Base-by-base conservation (phyloP, 148 eudicot species). In the Polygonum maritimum region DNA sequence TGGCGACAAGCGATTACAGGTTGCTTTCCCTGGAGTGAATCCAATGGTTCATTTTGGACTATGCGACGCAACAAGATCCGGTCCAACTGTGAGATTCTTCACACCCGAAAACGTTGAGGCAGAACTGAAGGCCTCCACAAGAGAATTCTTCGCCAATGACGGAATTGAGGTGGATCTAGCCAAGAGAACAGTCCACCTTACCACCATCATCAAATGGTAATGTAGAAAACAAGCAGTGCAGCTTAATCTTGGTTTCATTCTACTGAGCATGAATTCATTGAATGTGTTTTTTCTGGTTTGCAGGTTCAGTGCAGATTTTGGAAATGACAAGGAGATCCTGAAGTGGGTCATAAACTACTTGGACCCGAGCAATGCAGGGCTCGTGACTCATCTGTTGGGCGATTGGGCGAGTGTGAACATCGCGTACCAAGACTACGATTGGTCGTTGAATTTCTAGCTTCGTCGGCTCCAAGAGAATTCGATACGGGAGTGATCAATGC, bases 301-400 rank as follows among this genome's bases (percentile, higher is more conserved):
- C 91, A 95, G 98, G 98, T 95, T 84, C 75, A 85, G 80, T 78
- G 79, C 80, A 12, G 98, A 95, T 87, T 95, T 95, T 63, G 96
- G 98, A 44, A 84, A 80, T 31, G 97, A 89, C 0, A 90, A 83
- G 74, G 91, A 92, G 74, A 85, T 83, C 65, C 80, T 86, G 15
- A 85, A 78, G 80, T 90, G 91, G 97, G 84, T 90, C 2, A 80
- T 89, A 45, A 81, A 74, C 74, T 95, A 86, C 86, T 83, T 92
- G 87, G 98, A 92, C 84, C 87, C 94, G 69, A 83, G 84, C 41
- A 89, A 86, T 79, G 85, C 96, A 49, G 96, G 98, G 49, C 91
- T 95, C 58, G 78, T 95, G 78, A 84, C 89, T 73, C 98, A 95
- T 85, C 90, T 95, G 63, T 80, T 88, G 79, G 82, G 87, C 72